Conservation (phyloP, 305 asterid genomes). For the Fraxinus nigra region DNA sequence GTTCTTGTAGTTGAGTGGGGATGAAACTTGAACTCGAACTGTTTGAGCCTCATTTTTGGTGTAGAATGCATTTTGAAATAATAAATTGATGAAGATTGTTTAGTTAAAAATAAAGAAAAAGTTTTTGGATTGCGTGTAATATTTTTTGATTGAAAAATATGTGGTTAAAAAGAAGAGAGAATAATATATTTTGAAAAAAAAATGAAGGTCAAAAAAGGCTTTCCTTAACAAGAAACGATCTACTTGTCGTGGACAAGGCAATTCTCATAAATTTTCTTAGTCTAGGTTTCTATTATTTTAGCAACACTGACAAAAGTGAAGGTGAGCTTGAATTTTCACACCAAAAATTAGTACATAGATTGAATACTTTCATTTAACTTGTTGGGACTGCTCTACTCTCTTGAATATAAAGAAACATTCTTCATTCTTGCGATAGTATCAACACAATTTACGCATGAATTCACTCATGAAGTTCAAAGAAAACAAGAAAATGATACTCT, state of each 20-base stretch:
- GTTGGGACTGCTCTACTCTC: not conserved
- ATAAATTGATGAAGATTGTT: no score
- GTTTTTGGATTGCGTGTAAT: no score
- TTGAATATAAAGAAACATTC: not conserved
- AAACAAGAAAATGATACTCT: not conserved
- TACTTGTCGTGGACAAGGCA: not conserved
- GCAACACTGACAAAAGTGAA: conserved; percentile 12
- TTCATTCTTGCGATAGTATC: not conserved
- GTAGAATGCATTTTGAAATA: no score
- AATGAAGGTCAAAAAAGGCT: no score
- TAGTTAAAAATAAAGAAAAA: no score
- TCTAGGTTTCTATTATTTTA: not conserved
- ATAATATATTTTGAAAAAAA: no score
- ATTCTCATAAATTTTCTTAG: not conserved
- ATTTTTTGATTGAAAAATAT: no score
- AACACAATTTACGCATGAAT: no score
- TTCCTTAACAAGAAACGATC: not conserved
- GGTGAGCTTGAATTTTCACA: conserved; percentile 7
- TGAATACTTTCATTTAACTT: not conserved
- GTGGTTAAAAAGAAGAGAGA: no score
- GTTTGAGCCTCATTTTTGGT: no score
- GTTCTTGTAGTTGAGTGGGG: not conserved
- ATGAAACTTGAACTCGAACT: not conserved
- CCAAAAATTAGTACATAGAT: not conserved
- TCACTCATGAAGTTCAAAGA: not conserved